These are phyloP conservation scores for Ustilago shanxiensis DNA, from an alignment of 1,284 basidiomycete species.

Conservation along the genomic window DNA sequence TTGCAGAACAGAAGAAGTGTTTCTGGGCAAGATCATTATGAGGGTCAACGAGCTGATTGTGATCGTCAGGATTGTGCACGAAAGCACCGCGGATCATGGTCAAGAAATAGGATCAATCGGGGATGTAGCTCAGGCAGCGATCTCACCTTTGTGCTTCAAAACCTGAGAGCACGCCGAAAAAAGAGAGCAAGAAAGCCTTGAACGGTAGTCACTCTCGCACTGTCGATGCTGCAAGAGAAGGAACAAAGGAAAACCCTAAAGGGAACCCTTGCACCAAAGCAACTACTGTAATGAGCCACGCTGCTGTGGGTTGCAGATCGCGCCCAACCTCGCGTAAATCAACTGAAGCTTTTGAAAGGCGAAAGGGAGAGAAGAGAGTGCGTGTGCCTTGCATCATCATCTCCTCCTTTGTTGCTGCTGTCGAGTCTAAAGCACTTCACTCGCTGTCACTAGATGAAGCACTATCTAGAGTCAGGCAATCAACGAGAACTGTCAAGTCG, in stretches of 20 bases:
- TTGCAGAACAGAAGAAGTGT: too few relatives aligned
- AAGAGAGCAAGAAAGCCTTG: background rate
- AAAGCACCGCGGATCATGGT: too few relatives aligned
- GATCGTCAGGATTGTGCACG: too few relatives aligned
- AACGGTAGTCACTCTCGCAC: too few relatives aligned
- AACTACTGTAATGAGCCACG: too few relatives aligned
- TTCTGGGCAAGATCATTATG: too few relatives aligned
- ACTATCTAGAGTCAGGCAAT: too few relatives aligned
- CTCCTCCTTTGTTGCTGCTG: background rate
- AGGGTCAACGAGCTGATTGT: too few relatives aligned
- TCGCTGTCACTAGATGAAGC: too few relatives aligned
- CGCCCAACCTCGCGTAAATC: background rate
- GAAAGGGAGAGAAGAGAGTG: slow-evolving; percentile 1
- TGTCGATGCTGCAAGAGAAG: slow-evolving; percentile 11
- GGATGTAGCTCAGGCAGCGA: too few relatives aligned
- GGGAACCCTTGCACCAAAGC: slow-evolving; percentile 1
- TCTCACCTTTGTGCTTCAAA: background rate
- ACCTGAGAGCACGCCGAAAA: background rate
- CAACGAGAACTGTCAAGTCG: too few relatives aligned
- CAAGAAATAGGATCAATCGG: too few relatives aligned
- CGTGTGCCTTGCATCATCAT: background rate
- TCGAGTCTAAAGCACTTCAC: background rate
- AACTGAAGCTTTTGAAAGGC: background rate
- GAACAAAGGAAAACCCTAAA: background rate
- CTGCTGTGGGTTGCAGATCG: background rate